phyloP scores from a whole-genome alignment of 768 basidiomycete species.

The Collybiopsis confluens region DNA sequence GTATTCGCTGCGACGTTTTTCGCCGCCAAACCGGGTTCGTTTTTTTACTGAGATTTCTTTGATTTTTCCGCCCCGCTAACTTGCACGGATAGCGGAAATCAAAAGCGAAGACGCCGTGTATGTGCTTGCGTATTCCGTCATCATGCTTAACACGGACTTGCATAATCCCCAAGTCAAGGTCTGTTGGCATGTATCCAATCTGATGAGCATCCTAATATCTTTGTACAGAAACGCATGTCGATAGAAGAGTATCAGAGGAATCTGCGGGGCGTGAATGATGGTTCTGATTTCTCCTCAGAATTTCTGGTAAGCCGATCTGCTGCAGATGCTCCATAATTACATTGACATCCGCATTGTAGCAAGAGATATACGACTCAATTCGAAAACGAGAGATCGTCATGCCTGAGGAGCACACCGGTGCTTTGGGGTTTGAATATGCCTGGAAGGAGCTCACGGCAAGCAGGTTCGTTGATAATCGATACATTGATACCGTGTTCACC shows the following conservation, averaged over 20 bases:
- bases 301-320: conserved; percentile 59
- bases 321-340: background rate
- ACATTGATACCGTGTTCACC: conserved; percentile 12
- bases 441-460: conserved; percentile 91
- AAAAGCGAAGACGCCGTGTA: conserved; percentile 91
- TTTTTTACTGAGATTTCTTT: background rate
- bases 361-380: conserved; percentile 90
- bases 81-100: conserved; percentile 61
- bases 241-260: conserved; percentile 93
- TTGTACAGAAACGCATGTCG: conserved; percentile 87
- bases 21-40: conserved; percentile 72
- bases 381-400: conserved; percentile 92
- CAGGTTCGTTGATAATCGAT: conserved; percentile 52
- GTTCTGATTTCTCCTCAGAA: conserved; percentile 75
- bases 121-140: conserved; percentile 91
- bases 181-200: conserved; percentile 22
- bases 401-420: conserved; percentile 96
- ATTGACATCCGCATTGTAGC: conserved; percentile 40
- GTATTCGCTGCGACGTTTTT: conserved; percentile 92
- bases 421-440: conserved; percentile 96
- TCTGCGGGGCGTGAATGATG: conserved; percentile 87
- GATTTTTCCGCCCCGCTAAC: background rate
- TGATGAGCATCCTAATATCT: conserved; percentile 6
- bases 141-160: conserved; percentile 96
- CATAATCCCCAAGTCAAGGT: conserved; percentile 93